Conservation (phyloP, 1,139 yeast species). For the Petasospora rhodanensis region DNA sequence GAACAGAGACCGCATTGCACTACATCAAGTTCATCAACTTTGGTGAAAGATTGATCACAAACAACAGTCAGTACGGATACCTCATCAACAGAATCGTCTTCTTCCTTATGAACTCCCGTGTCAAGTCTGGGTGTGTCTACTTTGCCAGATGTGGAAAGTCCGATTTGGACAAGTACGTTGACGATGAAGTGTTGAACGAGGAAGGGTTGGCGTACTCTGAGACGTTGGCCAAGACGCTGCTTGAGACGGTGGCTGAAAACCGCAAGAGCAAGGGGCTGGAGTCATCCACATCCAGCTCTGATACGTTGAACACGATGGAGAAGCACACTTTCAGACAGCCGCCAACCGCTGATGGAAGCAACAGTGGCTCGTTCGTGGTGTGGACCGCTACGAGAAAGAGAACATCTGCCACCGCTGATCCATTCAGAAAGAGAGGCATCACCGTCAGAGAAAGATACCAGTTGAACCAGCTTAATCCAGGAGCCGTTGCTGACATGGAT, state of each 20-base stretch:
- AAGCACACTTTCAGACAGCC: slow-evolving; percentile 26
- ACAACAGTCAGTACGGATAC: slow-evolving; percentile 81
- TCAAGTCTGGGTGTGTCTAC: slow-evolving; percentile 80
- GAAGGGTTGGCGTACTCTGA: slow-evolving; percentile 54
- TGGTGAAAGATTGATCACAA: slow-evolving; percentile 80
- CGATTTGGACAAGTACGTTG: slow-evolving; percentile 36
- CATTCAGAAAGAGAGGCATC: slow-evolving; percentile 56
- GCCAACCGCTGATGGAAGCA: slow-evolving; percentile 31
- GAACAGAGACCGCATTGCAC: slow-evolving; percentile 47
- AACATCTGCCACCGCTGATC: slow-evolving; percentile 74
- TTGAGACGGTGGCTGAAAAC: slow-evolving; percentile 28
- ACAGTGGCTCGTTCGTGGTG: slow-evolving; percentile 49
- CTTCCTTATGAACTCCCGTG: slow-evolving; percentile 81
- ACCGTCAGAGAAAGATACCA: slow-evolving; percentile 72
- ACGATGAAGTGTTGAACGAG: slow-evolving; percentile 66
- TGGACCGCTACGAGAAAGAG: slow-evolving; percentile 93
- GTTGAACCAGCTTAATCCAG: slow-evolving; percentile 85
- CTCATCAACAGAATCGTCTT: slow-evolving; percentile 84
- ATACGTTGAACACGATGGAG: slow-evolving; percentile 10
- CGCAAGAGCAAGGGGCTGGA: slow-evolving; percentile 11
- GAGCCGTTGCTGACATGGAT: slow-evolving; percentile 70
- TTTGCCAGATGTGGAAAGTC: slow-evolving; percentile 77
- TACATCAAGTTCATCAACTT: slow-evolving; percentile 85
- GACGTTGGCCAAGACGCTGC: slow-evolving; percentile 31
- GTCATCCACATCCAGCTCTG: slow-evolving; percentile 11